Evolutionary conservation across 345 rosid species (phyloP).

Genomic region (Boechera stricta): DNA sequence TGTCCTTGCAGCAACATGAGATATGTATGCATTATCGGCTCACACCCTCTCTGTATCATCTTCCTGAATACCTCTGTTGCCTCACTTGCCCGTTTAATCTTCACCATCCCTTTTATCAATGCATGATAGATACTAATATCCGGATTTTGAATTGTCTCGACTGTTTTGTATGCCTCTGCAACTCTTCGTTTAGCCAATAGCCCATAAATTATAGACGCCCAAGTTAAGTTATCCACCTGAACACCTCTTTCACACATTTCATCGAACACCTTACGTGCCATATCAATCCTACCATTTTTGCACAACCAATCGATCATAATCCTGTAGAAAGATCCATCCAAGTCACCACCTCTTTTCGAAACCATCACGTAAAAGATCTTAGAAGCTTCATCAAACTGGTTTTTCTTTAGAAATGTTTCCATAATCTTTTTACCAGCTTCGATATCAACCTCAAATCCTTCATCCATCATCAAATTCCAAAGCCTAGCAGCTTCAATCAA

Average conservation of each 20-base stretch:
- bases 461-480: slow-evolving; percentile 87
- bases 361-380: slow-evolving; percentile 67
- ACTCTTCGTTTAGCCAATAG: slow-evolving; percentile 60
- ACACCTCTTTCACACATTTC: slow-evolving; percentile 77
- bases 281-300: slow-evolving; percentile 59
- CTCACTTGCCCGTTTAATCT: slow-evolving; percentile 62
- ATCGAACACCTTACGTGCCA: slow-evolving; percentile 56
- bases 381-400: slow-evolving; percentile 64
- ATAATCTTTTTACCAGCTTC: slow-evolving; percentile 68
- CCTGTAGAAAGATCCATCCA: slow-evolving; percentile 73
- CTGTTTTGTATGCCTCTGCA: slow-evolving; percentile 56
- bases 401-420: slow-evolving; percentile 68
- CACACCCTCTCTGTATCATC: slow-evolving; percentile 81
- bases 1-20: slow-evolving; percentile 87
- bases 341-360: slow-evolving; percentile 50
- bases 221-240: slow-evolving; percentile 52
- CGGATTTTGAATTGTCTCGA: slow-evolving; percentile 53
- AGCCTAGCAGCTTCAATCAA: slow-evolving; percentile 73
- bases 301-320: slow-evolving; percentile 77
- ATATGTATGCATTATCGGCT: slow-evolving; percentile 93
- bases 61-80: slow-evolving; percentile 80
- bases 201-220: slow-evolving; percentile 62
- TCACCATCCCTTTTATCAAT: slow-evolving; percentile 72
- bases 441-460: slow-evolving; percentile 58
- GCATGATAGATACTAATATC: slow-evolving; percentile 75